Base-by-base conservation (phyloP, 495 filamentous ascomycete species). In the Trichoderma virens region DNA sequence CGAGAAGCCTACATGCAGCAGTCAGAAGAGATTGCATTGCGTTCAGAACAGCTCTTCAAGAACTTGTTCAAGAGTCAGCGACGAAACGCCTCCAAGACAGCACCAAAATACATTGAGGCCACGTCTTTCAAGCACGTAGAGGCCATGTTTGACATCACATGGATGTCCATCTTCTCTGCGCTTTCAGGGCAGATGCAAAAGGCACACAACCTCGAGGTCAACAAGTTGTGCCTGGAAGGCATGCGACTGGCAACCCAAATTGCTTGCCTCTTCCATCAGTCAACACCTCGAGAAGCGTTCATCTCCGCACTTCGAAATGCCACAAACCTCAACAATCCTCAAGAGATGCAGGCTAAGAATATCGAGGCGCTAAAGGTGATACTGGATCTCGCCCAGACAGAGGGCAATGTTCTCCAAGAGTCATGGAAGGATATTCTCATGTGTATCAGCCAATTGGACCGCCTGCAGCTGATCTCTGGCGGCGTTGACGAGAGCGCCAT, bases 111-210 rank as follows among this genome's bases (percentile, higher is more conserved):
- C 73, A 94, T 98, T 66, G 88, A 90, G 14, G 94, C 95, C 1
- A 91, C 91, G 1, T 97, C 92, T 0, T 93, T 90, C 72, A 93
- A 89, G 66, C 94, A 99, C 75, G 89, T 96, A 61, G 94, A 94
- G 0, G 92, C 94, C 3, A 99, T 99, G 93, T 99, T 99, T 68
- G 93, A 98, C 67, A 93, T 96, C 18, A 95, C 91, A 0, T 99
- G 94, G 94, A 99, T 97, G 93, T 94, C 93, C 23, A 96, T 97
- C 76, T 87, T 98, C 70, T 97, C 92, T 11, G 91, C 91, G 0
- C 81, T 98, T 30, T 96, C 94, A 3, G 92, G 90, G 31, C 86
- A 92, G 65, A 92, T 92, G 75, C 93, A 97, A 69, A 91, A 93
- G 71, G 90, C 90, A 0, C 89, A 95, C 62, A 94, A 96, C 71